Percentiles rank a stretch among this genome's conserved stretches.
Conservation (phyloP, 108 stramenopile genomes). For the Discostella pseudostelligera region DNA sequence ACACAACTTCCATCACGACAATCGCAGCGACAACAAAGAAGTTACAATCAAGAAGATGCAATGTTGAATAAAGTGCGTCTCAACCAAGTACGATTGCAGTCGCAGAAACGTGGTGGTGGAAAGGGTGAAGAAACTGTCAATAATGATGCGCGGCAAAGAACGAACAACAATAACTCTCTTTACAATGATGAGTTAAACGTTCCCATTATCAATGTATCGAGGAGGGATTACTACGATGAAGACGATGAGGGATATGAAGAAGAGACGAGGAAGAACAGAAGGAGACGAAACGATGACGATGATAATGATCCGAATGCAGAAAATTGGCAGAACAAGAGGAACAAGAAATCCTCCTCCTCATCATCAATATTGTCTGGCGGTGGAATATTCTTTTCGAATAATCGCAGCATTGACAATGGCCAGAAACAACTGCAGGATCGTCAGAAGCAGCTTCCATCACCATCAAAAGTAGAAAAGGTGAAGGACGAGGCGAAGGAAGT, state of each 20-base stretch:
- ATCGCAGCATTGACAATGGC: not conserved
- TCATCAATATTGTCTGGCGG: conserved; percentile 20
- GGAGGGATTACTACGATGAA: conserved; percentile 51
- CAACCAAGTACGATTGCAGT: conserved; percentile 42
- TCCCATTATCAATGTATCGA: conserved; percentile 2
- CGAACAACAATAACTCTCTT: not conserved
- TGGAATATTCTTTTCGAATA: conserved; percentile 46
- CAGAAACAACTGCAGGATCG: too few relatives aligned
- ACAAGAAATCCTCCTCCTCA: not conserved
- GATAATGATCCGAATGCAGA: too few relatives aligned
- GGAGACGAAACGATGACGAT: conserved; percentile 43
- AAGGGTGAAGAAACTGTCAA: conserved; percentile 4
- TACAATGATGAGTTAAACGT: not conserved
- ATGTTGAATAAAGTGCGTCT: conserved; percentile 45
- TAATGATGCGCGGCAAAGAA: too few relatives aligned
- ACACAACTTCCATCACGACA: not conserved
- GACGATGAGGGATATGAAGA: conserved; percentile 60
- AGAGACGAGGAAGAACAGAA: conserved; percentile 27
- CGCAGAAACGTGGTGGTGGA: not conserved
- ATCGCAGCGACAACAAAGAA: conserved; percentile 2
- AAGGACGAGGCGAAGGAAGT: not conserved
- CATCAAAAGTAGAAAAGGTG: conserved; percentile 1
- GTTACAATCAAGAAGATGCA: conserved; percentile 26
- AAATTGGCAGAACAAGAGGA: not conserved
- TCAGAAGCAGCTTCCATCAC: not conserved